Evolutionary conservation across 2,329 filamentous ascomycete species (phyloP).

Genomic region (Penicillium sp.): DNA sequence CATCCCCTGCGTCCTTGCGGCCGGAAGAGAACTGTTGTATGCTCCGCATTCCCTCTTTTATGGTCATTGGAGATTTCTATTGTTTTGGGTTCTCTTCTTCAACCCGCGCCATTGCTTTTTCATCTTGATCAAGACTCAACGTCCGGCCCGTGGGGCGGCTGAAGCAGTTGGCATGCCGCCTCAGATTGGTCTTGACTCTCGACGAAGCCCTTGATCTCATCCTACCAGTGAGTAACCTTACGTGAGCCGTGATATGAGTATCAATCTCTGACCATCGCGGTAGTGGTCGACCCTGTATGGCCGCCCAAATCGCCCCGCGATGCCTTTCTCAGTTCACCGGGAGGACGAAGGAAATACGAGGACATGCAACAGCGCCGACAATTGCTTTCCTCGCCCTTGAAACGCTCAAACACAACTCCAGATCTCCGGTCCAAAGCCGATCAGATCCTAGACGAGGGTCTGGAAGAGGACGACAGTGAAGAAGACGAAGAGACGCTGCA

Average conservation of each 20-base stretch:
- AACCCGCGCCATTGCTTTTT: not conserved
- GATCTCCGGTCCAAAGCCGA: conserved; percentile 38
- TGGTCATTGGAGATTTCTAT: not conserved
- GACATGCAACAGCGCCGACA: conserved; percentile 67
- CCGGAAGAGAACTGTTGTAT: not conserved
- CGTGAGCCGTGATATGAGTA: not conserved
- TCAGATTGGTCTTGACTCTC: conserved; percentile 12
- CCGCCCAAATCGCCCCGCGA: conserved; percentile 65
- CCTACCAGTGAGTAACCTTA: conserved; percentile 15
- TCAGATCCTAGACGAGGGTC: conserved; percentile 34
- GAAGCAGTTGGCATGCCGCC: conserved; percentile 21
- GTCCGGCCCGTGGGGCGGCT: conserved; percentile 17
- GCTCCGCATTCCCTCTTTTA: not conserved
- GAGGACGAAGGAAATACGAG: conserved; percentile 74
- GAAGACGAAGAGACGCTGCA: conserved; percentile 90
- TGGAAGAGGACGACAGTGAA: conserved; percentile 46
- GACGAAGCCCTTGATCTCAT: conserved; percentile 11
- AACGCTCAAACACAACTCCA: conserved; percentile 50
- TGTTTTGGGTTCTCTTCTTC: not conserved
- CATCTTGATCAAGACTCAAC: not conserved
- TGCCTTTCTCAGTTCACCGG: conserved; percentile 69
- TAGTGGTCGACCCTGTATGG: conserved; percentile 56
- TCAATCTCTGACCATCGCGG: conserved; percentile 9
- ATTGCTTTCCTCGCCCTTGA: conserved; percentile 68
- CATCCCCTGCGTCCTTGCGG: conserved; percentile 11